Conservation (phyloP, 805 yeast genomes). For the Candida ponderosae region DNA sequence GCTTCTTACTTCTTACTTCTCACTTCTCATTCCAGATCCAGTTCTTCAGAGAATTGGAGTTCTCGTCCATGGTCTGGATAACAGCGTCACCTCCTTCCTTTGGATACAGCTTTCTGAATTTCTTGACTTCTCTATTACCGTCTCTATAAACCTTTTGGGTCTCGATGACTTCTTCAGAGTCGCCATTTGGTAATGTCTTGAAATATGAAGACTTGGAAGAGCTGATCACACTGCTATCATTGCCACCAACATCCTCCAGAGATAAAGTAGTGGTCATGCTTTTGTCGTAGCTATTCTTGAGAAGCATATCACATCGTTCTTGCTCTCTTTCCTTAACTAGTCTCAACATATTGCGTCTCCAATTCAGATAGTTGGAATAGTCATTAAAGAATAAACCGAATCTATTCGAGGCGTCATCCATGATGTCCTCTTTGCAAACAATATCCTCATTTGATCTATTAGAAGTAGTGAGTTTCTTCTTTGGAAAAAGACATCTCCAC, state of each 20-base stretch:
- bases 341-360: slow-evolving; percentile 52
- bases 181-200: slow-evolving; percentile 34
- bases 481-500: slow-evolving; percentile 89
- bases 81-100: slow-evolving; percentile 28
- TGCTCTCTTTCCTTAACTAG: slow-evolving; percentile 31
- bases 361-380: slow-evolving; percentile 56
- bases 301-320: slow-evolving; percentile 1
- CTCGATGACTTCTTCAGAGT: slow-evolving; percentile 30
- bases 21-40: slow-evolving; percentile 17
- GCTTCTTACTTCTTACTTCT: too few species aligned
- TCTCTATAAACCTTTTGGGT: slow-evolving; percentile 31
- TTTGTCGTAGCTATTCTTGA: slow-evolving; percentile 4
- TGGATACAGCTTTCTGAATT: slow-evolving; percentile 29
- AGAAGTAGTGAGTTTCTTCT: slow-evolving; percentile 25
- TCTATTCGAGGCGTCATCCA: slow-evolving; percentile 31
- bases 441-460: slow-evolving; percentile 22
- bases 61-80: slow-evolving; percentile 14
- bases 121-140: slow-evolving; percentile 31
- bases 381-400: slow-evolving; percentile 57
- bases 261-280: slow-evolving; percentile 8
- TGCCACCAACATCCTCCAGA: slow-evolving; percentile 7
- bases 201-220: slow-evolving; percentile 28
- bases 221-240: slow-evolving; percentile 25
- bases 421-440: slow-evolving; percentile 54
- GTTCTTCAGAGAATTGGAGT: slow-evolving; percentile 1